These are phyloP conservation scores for Xylaria sp. DNA, from an alignment of 495 filamentous ascomycete species.

Conservation along the genomic window DNA sequence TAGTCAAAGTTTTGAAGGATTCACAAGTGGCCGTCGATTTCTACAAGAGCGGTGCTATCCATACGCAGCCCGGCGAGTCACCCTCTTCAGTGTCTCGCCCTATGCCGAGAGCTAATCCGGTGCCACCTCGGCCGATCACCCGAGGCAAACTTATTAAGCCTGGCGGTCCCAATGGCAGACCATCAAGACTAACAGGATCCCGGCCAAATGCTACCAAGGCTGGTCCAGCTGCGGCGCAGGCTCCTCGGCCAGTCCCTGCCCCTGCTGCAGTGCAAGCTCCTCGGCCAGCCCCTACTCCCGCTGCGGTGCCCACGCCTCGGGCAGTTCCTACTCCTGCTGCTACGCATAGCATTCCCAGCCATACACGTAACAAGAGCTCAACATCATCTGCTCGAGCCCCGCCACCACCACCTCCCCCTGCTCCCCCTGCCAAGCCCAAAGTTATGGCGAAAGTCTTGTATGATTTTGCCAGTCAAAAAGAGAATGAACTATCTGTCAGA, in stretches of 20 bases:
- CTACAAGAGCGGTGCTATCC: conserved; percentile 93
- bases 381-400: conserved; percentile 56
- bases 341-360: conserved; percentile 45
- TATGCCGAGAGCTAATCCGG: conserved; percentile 82
- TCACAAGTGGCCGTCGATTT: conserved; percentile 74
- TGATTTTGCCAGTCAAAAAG: conserved; percentile 79
- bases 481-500: conserved; percentile 78
- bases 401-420: conserved; percentile 75
- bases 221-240: conserved; percentile 49
- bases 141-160: conserved; percentile 87
- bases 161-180: conserved; percentile 83
- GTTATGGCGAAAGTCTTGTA: conserved; percentile 87
- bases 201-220: conserved; percentile 56
- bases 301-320: conserved; percentile 17
- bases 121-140: conserved; percentile 88
- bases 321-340: conserved; percentile 46
- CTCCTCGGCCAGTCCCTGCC: conserved; percentile 54
- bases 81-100: conserved; percentile 82
- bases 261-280: conserved; percentile 39
- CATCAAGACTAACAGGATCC: conserved; percentile 67
- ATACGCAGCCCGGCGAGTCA: conserved; percentile 84
- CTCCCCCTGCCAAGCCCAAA: conserved; percentile 68
- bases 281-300: conserved; percentile 40
- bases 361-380: conserved; percentile 53
- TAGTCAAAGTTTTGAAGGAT: conserved; percentile 90